Percentiles rank a stretch among this genome's conserved stretches.
Evolutionary conservation across 768 basidiomycete species (phyloP).

Genomic region (Auriscalpium vulgare): DNA sequence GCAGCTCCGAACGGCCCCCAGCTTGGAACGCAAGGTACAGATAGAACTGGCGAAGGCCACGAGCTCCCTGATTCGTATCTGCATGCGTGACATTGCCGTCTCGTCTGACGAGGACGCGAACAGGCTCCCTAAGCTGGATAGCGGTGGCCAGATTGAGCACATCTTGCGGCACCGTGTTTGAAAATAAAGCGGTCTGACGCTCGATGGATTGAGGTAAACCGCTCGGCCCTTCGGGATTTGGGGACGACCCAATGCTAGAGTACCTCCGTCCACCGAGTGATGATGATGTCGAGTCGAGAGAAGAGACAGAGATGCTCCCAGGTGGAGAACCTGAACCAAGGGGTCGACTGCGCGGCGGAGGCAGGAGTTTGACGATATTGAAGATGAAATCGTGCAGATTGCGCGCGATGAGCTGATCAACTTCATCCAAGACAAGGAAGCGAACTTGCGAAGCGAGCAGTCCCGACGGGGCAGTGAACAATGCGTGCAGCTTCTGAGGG

Average conservation of each 20-base stretch:
- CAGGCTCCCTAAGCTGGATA: constrained; percentile 91
- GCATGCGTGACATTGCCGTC: constrained; percentile 75
- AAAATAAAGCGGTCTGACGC: constrained; percentile 90
- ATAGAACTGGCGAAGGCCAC: constrained; percentile 91
- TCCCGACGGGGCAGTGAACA: constrained; percentile 77
- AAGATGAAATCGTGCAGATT: constrained; percentile 95
- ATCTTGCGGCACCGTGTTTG: constrained; percentile 96
- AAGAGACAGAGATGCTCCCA: constrained; percentile 16
- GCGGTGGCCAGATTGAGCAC: constrained; percentile 92
- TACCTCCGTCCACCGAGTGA: constrained; percentile 37
- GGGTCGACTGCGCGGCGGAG: constrained; percentile 70
- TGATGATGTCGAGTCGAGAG: constrained; percentile 6
- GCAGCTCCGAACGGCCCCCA: constrained; percentile 59
- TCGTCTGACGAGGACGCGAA: constrained; percentile 92
- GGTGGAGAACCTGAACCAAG: constrained; percentile 38
- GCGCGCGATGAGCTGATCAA: constrained; percentile 95
- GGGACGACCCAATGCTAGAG: constrained; percentile 44
- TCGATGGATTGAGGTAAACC: constrained; percentile 43
- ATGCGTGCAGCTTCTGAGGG: constrained; percentile 89
- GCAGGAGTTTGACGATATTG: constrained; percentile 86
- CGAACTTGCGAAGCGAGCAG: constrained; percentile 79
- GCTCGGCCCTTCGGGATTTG: constrained; percentile 30
- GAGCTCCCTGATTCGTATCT: constrained; percentile 62
- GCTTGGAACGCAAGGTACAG: constrained; percentile 94
- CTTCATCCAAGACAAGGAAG: constrained; percentile 93